Evolutionary conservation across 441 rosid species (phyloP).

Genomic region (Bruguiera hainesii): DNA sequence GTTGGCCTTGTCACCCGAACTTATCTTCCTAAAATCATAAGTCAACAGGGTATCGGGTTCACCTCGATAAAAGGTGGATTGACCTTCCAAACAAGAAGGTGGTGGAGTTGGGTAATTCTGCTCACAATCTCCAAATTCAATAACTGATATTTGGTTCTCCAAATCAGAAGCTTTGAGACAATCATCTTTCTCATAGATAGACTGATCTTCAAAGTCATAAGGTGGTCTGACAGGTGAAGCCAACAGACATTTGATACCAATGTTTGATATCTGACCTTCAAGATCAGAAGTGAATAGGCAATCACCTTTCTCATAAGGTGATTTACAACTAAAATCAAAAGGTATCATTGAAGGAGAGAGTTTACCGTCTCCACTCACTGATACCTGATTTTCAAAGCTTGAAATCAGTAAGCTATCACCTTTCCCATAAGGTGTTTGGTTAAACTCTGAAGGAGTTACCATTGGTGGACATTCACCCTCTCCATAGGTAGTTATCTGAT

Average conservation of each 20-base stretch:
- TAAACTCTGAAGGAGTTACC: not conserved
- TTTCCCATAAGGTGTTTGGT: not conserved
- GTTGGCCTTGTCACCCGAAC: not conserved
- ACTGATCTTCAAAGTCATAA: not conserved
- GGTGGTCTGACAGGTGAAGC: not conserved
- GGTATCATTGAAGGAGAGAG: not conserved
- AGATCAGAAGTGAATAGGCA: not conserved
- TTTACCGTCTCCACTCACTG: not conserved
- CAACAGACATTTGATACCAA: not conserved
- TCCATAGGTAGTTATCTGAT: not conserved
- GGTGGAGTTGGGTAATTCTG: not conserved
- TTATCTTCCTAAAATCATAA: slow-evolving; percentile 1
- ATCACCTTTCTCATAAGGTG: not conserved
- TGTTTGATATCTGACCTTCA: not conserved
- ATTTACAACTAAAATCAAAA: no score
- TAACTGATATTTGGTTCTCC: not conserved
- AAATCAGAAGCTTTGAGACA: not conserved
- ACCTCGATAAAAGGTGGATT: not conserved
- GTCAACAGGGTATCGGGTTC: not conserved
- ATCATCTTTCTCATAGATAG: not conserved
- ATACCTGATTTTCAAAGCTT: not conserved
- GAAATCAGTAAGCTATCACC: not conserved
- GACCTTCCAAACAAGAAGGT: not conserved
- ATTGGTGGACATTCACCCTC: not conserved
- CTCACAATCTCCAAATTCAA: not conserved